These are phyloP conservation scores for Pythium sp. DNA, from an alignment of 352 stramenopile species.

Conservation along the genomic window DNA sequence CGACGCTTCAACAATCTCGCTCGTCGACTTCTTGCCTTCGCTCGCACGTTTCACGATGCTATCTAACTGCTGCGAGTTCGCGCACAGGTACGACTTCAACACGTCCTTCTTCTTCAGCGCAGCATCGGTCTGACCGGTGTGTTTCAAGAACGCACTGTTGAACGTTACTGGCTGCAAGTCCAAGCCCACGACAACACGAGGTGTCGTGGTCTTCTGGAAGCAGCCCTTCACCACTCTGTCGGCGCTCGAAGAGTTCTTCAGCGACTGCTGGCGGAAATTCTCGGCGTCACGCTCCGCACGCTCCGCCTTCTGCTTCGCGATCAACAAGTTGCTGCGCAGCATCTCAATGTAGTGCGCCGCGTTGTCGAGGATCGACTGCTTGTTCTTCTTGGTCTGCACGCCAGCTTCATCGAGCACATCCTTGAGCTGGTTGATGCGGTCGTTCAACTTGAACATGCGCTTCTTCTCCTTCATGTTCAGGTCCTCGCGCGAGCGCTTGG, in stretches of 20 bases:
- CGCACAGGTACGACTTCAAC: constrained; percentile 47
- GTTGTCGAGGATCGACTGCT: constrained; percentile 75
- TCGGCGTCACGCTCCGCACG: constrained; percentile 52
- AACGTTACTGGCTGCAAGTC: constrained; percentile 54
- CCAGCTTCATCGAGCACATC: constrained; percentile 57
- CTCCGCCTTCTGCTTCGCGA: constrained; percentile 59
- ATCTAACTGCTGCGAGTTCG: constrained; percentile 41
- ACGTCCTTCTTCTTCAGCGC: constrained; percentile 60
- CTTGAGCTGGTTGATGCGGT: constrained; percentile 81
- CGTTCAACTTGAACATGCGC: constrained; percentile 89
- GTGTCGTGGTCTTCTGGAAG: constrained; percentile 65
- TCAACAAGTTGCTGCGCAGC: constrained; percentile 55
- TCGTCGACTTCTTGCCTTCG: constrained; percentile 43
- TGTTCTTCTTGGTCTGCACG: constrained; percentile 80
- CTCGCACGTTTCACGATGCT: constrained; percentile 42
- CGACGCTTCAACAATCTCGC: constrained; percentile 30
- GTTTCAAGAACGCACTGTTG: constrained; percentile 59
- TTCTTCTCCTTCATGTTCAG: constrained; percentile 88
- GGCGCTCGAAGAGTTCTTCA: constrained; percentile 21
- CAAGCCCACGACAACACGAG: constrained; percentile 54
- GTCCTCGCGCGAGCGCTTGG: constrained; percentile 73
- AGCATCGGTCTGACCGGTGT: constrained; percentile 41
- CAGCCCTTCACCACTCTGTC: constrained; percentile 34
- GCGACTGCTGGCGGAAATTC: constrained; percentile 38
- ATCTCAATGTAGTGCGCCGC: constrained; percentile 68